Conservation (phyloP, 1,139 yeast species). For the Nakaseomyces delphensis region DNA sequence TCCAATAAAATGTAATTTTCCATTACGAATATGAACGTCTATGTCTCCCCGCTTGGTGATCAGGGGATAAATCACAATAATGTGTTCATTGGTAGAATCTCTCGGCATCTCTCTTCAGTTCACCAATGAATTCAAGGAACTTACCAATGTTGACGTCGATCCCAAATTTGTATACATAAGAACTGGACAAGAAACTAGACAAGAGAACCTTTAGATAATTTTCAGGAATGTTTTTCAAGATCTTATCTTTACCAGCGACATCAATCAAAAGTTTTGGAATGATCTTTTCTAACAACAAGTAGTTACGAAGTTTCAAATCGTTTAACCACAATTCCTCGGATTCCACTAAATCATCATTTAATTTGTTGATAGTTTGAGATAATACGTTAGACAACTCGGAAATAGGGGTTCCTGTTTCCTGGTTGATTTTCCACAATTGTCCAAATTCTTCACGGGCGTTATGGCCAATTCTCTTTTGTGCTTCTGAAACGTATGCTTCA, state of each 20-base stretch:
- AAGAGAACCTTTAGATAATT: conserved; percentile 82
- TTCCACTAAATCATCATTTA: conserved; percentile 79
- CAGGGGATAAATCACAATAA: neutral
- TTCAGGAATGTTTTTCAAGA: conserved; percentile 74
- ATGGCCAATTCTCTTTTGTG: conserved; percentile 61
- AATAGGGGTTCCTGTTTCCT: conserved; percentile 58
- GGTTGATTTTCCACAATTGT: conserved; percentile 73
- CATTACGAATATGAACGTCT: too few species aligned
- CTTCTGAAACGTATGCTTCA: conserved; percentile 71
- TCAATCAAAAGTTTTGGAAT: conserved; percentile 67
- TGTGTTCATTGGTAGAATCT: neutral
- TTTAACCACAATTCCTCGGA: conserved; percentile 81
- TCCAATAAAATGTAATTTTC: neutral
- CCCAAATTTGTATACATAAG: conserved; percentile 82
- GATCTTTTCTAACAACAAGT: conserved; percentile 58
- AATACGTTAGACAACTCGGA: conserved; percentile 78
- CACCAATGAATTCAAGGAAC: conserved; percentile 31
- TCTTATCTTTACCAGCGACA: conserved; percentile 65
- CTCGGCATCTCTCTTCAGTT: conserved; percentile 28
- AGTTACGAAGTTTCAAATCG: conserved; percentile 68
- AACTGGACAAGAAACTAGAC: conserved; percentile 83
- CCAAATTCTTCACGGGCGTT: conserved; percentile 85
- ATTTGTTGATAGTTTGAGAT: conserved; percentile 77
- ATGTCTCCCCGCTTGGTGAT: too few species aligned
- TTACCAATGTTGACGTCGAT: conserved; percentile 41